Conservation (phyloP, 2,329 filamentous ascomycete genomes). For the Colletotrichum gloeosporioides region DNA sequence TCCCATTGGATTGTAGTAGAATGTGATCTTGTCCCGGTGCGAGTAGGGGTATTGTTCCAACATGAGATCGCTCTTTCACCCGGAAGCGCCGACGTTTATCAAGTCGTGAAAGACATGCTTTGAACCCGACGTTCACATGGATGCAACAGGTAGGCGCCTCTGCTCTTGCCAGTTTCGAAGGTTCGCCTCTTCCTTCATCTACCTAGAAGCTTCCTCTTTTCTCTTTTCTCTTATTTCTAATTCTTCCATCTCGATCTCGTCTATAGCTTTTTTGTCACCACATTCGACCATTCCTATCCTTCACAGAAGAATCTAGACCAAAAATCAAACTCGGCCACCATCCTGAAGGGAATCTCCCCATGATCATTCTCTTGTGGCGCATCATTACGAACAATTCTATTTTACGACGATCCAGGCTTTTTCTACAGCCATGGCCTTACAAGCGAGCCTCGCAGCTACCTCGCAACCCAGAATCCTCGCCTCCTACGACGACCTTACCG, state of each 20-base stretch:
- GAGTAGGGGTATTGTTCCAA: background rate
- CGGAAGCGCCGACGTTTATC: background rate
- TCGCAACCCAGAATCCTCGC: background rate
- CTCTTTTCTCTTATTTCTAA: too few relatives aligned
- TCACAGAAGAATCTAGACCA: background rate
- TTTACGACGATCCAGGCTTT: too few relatives aligned
- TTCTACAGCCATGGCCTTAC: too few relatives aligned
- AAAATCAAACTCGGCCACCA: background rate
- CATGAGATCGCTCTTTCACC: background rate
- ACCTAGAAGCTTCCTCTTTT: too few relatives aligned
- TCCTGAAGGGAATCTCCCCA: background rate
- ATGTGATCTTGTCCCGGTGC: background rate
- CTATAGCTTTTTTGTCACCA: too few relatives aligned
- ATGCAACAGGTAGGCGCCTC: background rate
- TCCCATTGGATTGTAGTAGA: too few relatives aligned
- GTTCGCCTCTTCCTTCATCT: background rate
- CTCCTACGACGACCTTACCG: background rate
- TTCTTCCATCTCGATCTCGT: too few relatives aligned
- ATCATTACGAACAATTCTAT: background rate
- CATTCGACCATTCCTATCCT: too few relatives aligned
- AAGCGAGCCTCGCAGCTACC: too few relatives aligned
- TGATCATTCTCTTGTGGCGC: background rate
- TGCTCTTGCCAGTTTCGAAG: background rate
- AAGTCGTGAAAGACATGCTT: background rate
- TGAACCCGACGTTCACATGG: background rate